Evolutionary conservation across 169 alveolate genomes (phyloP), one percentile per base, ranked within the genome.

Genomic region (Eimeria acervulina): DNA sequence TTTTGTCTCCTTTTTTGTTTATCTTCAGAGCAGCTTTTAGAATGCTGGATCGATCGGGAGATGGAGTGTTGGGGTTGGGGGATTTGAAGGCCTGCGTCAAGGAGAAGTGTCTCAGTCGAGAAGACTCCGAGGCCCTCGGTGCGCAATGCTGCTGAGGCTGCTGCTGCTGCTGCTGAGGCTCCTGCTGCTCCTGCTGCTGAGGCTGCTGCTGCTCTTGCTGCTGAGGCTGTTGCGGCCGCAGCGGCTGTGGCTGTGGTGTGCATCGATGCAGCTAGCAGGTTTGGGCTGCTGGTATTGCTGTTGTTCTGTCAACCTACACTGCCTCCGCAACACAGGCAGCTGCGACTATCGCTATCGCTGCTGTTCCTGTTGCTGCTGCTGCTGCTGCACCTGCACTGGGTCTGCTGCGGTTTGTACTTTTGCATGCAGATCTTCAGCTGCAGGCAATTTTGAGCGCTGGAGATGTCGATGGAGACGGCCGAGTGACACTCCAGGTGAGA

Each of bases 361-460:
- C 15, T 51, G 59, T 1, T 51, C 21, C 59, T 51, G 59, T 17
- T 51, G 0, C 59, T 51, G 59, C 59, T n/a, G 68, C 76, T 66
- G 36, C 38, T 66, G 68, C 68, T 55, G 68, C 68, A 17, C 21
- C 21, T 55, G 68, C n/a, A n/a, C n/a, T n/a, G n/a, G n/a, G n/a
- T n/a, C n/a, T n/a, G n/a, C n/a, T n/a, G n/a, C n/a, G n/a, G n/a
- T n/a, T n/a, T n/a, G n/a, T n/a, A n/a, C n/a, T 51, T 23, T 13
- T 78, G 59, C 89, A 40, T 44, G 89, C 89, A 78, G 89, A 78
- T 44, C n/a, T 78, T 51, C 89, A 78, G 89, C 66, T 78, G 33
- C 59, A 42, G 36, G 89, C 89, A 17, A 78, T 78, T 78, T 33
- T 78, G 23, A 33, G 89, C 89, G 89, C 89, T 44, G 89, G 89